phyloP scores from a whole-genome alignment of 768 basidiomycete genomes.

The Leccinum barrowsii region DNA sequence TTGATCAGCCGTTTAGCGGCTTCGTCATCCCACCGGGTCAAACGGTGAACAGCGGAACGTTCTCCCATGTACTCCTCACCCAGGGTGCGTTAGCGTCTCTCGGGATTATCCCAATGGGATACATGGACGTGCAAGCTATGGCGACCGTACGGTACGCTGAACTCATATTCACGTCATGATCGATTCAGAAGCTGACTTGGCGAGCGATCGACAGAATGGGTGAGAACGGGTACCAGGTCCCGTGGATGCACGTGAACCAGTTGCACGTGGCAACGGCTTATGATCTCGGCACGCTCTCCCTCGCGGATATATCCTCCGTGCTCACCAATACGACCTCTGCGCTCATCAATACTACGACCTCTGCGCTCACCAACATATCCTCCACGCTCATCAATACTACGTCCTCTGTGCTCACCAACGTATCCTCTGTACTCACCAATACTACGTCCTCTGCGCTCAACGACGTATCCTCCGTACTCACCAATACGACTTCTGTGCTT shows the following conservation, averaged over 20 bases:
- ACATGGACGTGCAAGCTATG: slow-evolving; percentile 51
- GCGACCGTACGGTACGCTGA: slow-evolving; percentile 38
- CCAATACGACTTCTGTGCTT: not conserved
- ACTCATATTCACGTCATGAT: not conserved
- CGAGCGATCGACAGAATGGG: slow-evolving; percentile 35
- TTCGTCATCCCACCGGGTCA: slow-evolving; percentile 57
- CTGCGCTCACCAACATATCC: not conserved
- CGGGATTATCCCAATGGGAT: slow-evolving; percentile 50
- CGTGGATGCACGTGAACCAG: slow-evolving; percentile 63
- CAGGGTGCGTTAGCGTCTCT: slow-evolving; percentile 58
- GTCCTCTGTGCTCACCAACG: no score
- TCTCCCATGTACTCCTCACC: slow-evolving; percentile 55
- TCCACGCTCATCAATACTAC: not conserved
- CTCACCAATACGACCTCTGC: slow-evolving; percentile 2
- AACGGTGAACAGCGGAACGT: slow-evolving; percentile 58
- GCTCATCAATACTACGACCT: not conserved
- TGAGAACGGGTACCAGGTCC: slow-evolving; percentile 54
- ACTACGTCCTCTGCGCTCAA: not conserved
- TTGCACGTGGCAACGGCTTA: slow-evolving; percentile 51
- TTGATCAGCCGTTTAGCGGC: slow-evolving; percentile 49
- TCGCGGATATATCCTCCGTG: slow-evolving; percentile 18
- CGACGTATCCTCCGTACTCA: not conserved
- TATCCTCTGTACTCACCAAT: no score
- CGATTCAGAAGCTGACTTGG: not conserved
- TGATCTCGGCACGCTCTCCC: slow-evolving; percentile 13